These are phyloP conservation scores for Hypholoma fasciculare DNA, from an alignment of 768 basidiomycete species.

Conservation along the genomic window DNA sequence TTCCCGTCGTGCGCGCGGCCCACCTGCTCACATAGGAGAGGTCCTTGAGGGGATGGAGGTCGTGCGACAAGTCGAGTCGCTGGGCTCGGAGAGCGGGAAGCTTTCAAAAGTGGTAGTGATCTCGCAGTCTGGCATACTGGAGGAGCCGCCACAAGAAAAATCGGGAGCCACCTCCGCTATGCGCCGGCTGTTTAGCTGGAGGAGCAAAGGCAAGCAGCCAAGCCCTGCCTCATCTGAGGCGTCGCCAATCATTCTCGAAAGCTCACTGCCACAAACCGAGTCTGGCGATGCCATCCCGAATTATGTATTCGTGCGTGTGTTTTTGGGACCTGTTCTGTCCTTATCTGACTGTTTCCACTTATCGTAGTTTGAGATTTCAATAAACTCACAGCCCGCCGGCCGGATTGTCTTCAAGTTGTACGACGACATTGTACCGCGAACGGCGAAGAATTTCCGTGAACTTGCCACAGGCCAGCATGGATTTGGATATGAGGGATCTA, in stretches of 20 bases:
- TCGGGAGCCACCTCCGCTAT: neutral
- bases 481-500: slow-evolving; percentile 68
- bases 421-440: slow-evolving; percentile 76
- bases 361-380: slow-evolving; percentile 64
- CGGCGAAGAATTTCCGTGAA: slow-evolving; percentile 86
- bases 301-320: slow-evolving; percentile 2
- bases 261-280: neutral
- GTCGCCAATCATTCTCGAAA: neutral
- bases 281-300: neutral
- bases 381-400: slow-evolving; percentile 41
- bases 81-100: neutral
- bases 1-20: neutral
- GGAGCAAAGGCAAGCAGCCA: neutral
- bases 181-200: neutral
- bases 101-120: neutral
- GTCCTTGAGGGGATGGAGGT: slow-evolving; percentile 20
- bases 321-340: neutral
- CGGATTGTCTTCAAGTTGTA: slow-evolving; percentile 85
- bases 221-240: neutral
- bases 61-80: neutral
- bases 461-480: slow-evolving; percentile 77
- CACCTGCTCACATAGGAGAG: slow-evolving; percentile 39
- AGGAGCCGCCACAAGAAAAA: neutral
- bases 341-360: neutral
- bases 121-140: neutral